phyloP scores from a whole-genome alignment of 306 rosid species.

The Lathyrus aphaca region DNA sequence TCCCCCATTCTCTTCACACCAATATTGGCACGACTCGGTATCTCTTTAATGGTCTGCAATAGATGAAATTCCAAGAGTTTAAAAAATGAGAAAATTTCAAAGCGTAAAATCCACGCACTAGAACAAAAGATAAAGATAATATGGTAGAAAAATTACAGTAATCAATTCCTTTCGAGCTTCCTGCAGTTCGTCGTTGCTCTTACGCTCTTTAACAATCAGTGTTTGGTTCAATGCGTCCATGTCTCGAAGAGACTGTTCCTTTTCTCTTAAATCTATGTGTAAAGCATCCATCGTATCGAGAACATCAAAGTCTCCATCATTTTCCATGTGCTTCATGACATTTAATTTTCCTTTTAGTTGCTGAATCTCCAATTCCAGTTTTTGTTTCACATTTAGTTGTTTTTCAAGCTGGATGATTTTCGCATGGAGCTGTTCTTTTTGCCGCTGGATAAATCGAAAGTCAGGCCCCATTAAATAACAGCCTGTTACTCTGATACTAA shows the following conservation, averaged over 20 bases:
- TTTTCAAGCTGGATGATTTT: constrained; percentile 77
- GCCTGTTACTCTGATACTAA: constrained; percentile 36
- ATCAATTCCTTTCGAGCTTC: constrained; percentile 91
- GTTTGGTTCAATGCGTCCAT: constrained; percentile 74
- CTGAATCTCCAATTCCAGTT: constrained; percentile 90
- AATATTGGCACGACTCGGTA: constrained; percentile 51
- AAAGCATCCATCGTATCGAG: constrained; percentile 67
- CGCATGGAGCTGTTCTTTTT: constrained; percentile 78
- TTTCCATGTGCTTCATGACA: constrained; percentile 82
- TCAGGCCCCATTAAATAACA: constrained; percentile 44
- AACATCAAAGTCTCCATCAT: constrained; percentile 81
- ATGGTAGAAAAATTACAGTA: constrained; percentile 45
- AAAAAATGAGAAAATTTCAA: background rate
- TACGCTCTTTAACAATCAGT: constrained; percentile 76
- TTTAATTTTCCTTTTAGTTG: constrained; percentile 73
- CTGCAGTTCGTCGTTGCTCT: constrained; percentile 91
- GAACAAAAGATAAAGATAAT: background rate
- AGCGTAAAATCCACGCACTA: background rate
- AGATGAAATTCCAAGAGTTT: constrained; percentile 29
- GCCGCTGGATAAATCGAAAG: constrained; percentile 66
- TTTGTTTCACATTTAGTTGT: constrained; percentile 82
- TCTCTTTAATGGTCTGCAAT: constrained; percentile 68
- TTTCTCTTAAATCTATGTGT: constrained; percentile 72
- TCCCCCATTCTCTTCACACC: constrained; percentile 96
- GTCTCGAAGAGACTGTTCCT: constrained; percentile 70